A percentile compares a stretch with the other conserved stretches of the same genome.
Conservation (phyloP, 768 basidiomycete genomes). For the Lactarius deliciosus region DNA sequence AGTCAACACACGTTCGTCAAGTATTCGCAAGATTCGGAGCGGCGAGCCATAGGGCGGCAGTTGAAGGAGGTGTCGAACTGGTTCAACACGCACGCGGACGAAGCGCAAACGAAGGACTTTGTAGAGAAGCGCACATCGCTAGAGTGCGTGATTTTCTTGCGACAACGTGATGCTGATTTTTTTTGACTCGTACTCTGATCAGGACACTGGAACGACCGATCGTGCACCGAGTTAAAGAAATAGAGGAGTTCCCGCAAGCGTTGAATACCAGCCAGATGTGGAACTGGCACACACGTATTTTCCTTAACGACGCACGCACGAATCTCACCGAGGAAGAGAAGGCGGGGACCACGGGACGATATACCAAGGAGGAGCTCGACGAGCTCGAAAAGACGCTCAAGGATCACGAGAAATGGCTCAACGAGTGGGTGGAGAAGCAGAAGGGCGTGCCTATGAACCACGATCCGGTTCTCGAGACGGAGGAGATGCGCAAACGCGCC, state of each 20-base stretch:
- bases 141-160: slow-evolving; percentile 61
- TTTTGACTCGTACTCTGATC: neutral
- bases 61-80: slow-evolving; percentile 77
- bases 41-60: slow-evolving; percentile 60
- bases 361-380: slow-evolving; percentile 85
- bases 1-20: slow-evolving; percentile 75
- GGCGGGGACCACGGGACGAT: slow-evolving; percentile 67
- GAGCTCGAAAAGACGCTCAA: slow-evolving; percentile 71
- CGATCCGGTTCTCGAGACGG: slow-evolving; percentile 83
- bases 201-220: slow-evolving; percentile 81
- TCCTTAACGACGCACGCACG: slow-evolving; percentile 74
- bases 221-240: slow-evolving; percentile 85
- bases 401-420: slow-evolving; percentile 83
- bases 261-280: slow-evolving; percentile 82
- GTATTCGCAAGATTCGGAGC: slow-evolving; percentile 74
- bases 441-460: slow-evolving; percentile 68
- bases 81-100: slow-evolving; percentile 82
- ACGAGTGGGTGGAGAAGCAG: slow-evolving; percentile 80
- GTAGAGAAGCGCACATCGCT: slow-evolving; percentile 72
- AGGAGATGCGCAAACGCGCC: slow-evolving; percentile 82
- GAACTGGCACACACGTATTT: slow-evolving; percentile 86
- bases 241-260: slow-evolving; percentile 77
- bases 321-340: slow-evolving; percentile 70
- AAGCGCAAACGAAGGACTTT: slow-evolving; percentile 74
- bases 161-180: neutral